Evolutionary conservation across 345 rosid species (phyloP).

Genomic region (Populus pruinosa): DNA sequence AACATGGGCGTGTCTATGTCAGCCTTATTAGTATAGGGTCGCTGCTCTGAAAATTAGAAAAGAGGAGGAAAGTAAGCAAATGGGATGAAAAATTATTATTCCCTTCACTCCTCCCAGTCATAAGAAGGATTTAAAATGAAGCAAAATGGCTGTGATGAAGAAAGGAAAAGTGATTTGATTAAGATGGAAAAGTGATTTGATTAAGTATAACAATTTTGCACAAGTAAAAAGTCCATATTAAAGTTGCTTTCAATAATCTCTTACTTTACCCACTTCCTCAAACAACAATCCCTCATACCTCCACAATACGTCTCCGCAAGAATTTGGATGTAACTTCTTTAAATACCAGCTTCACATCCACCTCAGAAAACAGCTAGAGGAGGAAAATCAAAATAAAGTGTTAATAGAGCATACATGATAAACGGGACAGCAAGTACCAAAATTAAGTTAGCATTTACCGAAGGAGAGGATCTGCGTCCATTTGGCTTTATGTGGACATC

Average conservation of each 20-base stretch:
- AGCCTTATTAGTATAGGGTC: neutral
- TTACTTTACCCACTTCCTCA: neutral
- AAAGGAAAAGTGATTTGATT: neutral
- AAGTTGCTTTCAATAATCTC: neutral
- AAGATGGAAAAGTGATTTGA: neutral
- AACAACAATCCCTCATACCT: slow-evolving; percentile 49
- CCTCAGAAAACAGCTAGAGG: slow-evolving; percentile 72
- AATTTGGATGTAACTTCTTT: slow-evolving; percentile 88
- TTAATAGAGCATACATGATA: neutral
- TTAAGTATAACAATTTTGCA: neutral
- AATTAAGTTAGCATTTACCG: slow-evolving; percentile 46
- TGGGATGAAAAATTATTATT: neutral
- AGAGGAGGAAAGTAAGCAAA: neutral
- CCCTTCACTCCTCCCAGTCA: neutral
- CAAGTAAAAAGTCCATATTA: neutral
- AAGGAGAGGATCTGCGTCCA: slow-evolving; percentile 59
- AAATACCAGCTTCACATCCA: slow-evolving; percentile 96
- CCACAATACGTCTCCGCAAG: slow-evolving; percentile 83
- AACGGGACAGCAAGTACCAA: slow-evolving; percentile 1
- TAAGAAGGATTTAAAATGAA: neutral
- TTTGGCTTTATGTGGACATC: slow-evolving; percentile 91
- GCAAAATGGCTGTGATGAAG: neutral
- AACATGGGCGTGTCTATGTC: neutral
- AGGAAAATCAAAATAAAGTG: slow-evolving; percentile 19
- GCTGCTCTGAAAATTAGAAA: neutral